These are phyloP conservation scores for Hordeum pubiflorum DNA, from an alignment of 202 grass and related monocot species.

Conservation along the genomic window DNA sequence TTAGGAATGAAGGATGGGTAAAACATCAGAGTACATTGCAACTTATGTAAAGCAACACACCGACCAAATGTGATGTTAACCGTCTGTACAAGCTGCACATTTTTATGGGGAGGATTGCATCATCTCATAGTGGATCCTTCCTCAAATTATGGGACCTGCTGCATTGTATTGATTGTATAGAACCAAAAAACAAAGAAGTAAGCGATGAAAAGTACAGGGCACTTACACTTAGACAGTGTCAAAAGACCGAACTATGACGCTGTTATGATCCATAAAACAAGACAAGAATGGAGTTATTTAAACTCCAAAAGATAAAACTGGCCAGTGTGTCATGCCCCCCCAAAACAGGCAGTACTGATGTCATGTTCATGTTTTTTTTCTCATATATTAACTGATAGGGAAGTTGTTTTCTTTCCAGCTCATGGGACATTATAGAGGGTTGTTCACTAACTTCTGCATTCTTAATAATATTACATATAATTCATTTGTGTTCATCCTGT, in stretches of 20 bases:
- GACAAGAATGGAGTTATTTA: constrained; percentile 37
- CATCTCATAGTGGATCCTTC: constrained; percentile 26
- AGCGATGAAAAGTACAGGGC: constrained; percentile 14
- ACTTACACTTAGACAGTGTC: constrained; percentile 14
- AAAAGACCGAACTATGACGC: constrained; percentile 13
- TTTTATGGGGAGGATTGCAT: not conserved
- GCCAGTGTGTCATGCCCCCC: not conserved
- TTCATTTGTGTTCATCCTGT: not conserved
- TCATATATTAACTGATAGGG: not conserved
- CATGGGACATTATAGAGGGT: not conserved
- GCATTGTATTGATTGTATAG: not conserved
- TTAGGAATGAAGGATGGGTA: not conserved
- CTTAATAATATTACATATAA: not conserved
- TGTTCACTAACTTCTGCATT: not conserved
- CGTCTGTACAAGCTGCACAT: not conserved
- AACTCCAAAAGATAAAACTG: not conserved
- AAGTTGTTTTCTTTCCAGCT: not conserved
- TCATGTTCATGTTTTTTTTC: not conserved
- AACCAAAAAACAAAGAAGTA: constrained; percentile 12
- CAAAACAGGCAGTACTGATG: not conserved
- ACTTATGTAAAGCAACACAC: not conserved
- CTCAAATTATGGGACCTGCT: constrained; percentile 33
- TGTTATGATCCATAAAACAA: constrained; percentile 22
- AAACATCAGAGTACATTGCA: constrained; percentile 7
- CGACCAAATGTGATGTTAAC: constrained; percentile 1